Evolutionary conservation across 1,139 yeast species (phyloP), one percentile per base, ranked within the genome.

Genomic region (Williopsis jadinii): DNA sequence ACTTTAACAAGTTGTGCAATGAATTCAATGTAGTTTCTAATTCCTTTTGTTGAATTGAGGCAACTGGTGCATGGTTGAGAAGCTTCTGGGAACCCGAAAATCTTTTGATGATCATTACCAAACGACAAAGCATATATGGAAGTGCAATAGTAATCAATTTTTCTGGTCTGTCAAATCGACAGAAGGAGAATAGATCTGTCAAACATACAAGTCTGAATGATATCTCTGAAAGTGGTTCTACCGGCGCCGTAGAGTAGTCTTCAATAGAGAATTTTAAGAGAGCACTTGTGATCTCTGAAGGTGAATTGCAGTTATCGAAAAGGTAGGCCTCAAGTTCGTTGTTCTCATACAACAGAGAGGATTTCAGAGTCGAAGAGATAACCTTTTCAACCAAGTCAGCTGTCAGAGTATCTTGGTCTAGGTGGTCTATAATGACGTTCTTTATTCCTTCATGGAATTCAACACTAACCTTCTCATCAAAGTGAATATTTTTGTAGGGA

Each of bases 21-120:
- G 24, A 19, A 19, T 4, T 19, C 24, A 19, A 19, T 6, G 24
- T 19, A 6, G 24, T 49, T 8, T 48, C 49, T 12, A 80, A 52
- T 51, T 80, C 87, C 9, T 58, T 52, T 28, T 70, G 68, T 44
- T 78, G 77, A 11, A 78, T 59, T 30, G 67, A 63, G 0, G 83
- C 71, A 34, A 77, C 62, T 2, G 90, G 88, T 33, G 68, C 68
- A 15, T 55, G 59, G 27, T 77, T 73, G 9, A 77, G 56, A 8
- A 80, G 56, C 11, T 67, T 70, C 39, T 68, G 71, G 46, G 78
- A 80, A 3, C 77, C 69, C 9, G 77, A 61, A 45, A 70, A 76
- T 41, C 73, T 71, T 40, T 75, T 64, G 30, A 82, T 56, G 0
- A 73, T 69, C 43, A 78, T 63, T 0, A 77, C 72, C 9, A 70